phyloP scores from a whole-genome alignment of 2,329 filamentous ascomycete species.

The Sclerotinia nivalis region DNA sequence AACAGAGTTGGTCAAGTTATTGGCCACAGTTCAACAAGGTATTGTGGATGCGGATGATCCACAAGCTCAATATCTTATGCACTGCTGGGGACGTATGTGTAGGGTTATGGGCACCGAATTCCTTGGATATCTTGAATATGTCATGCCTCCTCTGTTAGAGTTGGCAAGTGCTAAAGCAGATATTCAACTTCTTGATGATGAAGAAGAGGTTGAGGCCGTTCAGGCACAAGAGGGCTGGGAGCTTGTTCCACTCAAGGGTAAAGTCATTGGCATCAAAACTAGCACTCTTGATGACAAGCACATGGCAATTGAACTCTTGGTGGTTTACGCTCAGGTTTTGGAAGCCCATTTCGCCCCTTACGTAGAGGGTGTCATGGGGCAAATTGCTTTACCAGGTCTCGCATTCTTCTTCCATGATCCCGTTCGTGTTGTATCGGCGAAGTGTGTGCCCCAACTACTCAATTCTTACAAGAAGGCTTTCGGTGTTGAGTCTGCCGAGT shows the following conservation, averaged over 20 bases:
- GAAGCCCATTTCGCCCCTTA: conserved; percentile 90
- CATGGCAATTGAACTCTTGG: conserved; percentile 97
- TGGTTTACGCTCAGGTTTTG: conserved; percentile 96
- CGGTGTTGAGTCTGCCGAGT: conserved; percentile 74
- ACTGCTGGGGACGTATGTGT: conserved; percentile 99
- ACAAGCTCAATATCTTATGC: conserved; percentile 93
- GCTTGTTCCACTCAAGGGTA: conserved; percentile 92
- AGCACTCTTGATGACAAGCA: conserved; percentile 98
- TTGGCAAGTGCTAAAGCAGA: conserved; percentile 94
- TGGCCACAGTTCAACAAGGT: conserved; percentile 81
- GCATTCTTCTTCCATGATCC: conserved; percentile 99
- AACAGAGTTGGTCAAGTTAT: conserved; percentile 79
- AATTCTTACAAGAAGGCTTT: conserved; percentile 94
- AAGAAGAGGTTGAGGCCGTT: conserved; percentile 88
- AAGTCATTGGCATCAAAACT: conserved; percentile 97
- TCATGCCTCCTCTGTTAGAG: conserved; percentile 91
- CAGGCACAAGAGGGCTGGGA: conserved; percentile 98
- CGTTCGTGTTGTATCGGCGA: conserved; percentile 90
- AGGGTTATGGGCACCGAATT: conserved; percentile 89
- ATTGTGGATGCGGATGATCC: conserved; percentile 93
- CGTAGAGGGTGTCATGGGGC: conserved; percentile 90
- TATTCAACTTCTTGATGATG: conserved; percentile 92
- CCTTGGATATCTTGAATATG: conserved; percentile 84
- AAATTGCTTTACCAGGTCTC: conserved; percentile 88
- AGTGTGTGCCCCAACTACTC: conserved; percentile 88